A percentile compares a stretch with the other conserved stretches of the same genome.
These are phyloP conservation scores for Neurospora sp. DNA, from an alignment of 2,329 filamentous ascomycete species.

Conservation along the genomic window DNA sequence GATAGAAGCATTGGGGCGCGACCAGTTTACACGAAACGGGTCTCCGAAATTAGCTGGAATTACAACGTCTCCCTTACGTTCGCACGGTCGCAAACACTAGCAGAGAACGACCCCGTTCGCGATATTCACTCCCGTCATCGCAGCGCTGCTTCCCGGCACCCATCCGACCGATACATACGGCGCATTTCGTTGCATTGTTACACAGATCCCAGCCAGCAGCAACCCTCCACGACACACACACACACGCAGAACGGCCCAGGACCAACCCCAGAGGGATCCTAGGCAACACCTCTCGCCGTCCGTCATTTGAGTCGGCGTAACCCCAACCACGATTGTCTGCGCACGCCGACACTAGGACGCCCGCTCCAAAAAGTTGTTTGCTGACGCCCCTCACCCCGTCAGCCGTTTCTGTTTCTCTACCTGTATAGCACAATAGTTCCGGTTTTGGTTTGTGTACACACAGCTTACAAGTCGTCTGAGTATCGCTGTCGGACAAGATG, in stretches of 20 bases:
- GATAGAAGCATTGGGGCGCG: not conserved
- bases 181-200: not conserved
- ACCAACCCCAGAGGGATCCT: not conserved
- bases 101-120: not conserved
- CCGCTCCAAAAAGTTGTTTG: not conserved
- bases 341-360: not conserved
- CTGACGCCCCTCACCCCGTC: not conserved
- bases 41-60: not conserved
- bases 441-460: slow-evolving; percentile 1
- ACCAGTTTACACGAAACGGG: not conserved
- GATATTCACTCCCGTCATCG: not conserved
- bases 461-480: slow-evolving; percentile 4
- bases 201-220: not conserved
- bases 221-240: not conserved
- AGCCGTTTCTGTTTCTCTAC: not conserved
- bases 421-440: not conserved
- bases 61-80: not conserved
- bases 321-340: not conserved
- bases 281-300: not conserved
- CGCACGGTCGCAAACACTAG: not conserved
- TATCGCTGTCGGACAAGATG: slow-evolving; percentile 16
- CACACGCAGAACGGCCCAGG: not conserved
- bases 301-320: not conserved
- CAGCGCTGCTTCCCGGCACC: not conserved
- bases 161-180: not conserved